Evolutionary conservation across 768 basidiomycete species (phyloP), one percentile per base, ranked within the genome.

Genomic region (Peribolospora kevripleyi): DNA sequence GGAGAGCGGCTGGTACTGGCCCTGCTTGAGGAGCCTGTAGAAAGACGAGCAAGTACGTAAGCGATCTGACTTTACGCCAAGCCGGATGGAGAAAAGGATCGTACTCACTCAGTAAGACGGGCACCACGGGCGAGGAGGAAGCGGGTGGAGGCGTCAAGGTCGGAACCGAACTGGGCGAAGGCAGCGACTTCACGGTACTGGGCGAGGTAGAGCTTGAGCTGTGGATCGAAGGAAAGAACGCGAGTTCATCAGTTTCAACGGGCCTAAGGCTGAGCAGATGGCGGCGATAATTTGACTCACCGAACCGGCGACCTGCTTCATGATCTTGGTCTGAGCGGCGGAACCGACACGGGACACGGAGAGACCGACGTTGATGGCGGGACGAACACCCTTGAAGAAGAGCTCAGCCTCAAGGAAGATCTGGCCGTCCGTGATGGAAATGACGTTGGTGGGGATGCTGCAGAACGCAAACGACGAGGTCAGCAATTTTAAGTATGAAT

Each of bases 231-330:
- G 25, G 25, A 25, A 25, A 25, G 25, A 25, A 25, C 25, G 25
- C 25, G 25, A 25, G 25, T 25, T 25, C 25, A 25, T 25, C 25
- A 25, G 25, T 25, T 25, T 25, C 25, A 25, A 25, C 25, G 25
- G 1, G 25, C 25, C 25, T 25, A 25, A 25, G 25, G 25, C 25
- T 25, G 25, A 25, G 25, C 25, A 25, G 25, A 25, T 25, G 25
- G 25, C 25, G 1, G 25, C 25, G 53, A 54, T 25, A 25, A 25
- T 25, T 25, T 25, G 25, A 25, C 25, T 25, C 25, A 25, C 25
- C 54, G 93, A 97, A 76, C 93, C 93, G 65, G 93, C 93, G 65
- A 97, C 97, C 75, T 95, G 90, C 83, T 95, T 98, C 93, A 98
- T 97, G 73, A 97, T 87, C 73, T 71, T 95, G 90, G 91, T 95